These are phyloP conservation scores for Clavispora santaluciae DNA, from an alignment of 805 yeast genomes.

Conservation along the genomic window DNA sequence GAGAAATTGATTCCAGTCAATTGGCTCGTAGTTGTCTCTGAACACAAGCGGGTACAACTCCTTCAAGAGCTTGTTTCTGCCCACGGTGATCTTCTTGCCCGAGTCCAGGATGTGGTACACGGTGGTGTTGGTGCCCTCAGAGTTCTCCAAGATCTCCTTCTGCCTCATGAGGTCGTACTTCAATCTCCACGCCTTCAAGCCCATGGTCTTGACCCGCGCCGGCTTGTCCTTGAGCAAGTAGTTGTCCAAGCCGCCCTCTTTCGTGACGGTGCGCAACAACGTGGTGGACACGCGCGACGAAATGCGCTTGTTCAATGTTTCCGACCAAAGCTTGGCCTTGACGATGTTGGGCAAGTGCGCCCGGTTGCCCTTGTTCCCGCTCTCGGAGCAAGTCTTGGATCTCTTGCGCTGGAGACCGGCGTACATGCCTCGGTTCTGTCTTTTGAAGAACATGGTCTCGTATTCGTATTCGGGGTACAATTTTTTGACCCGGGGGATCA, in stretches of 20 bases:
- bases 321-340: constrained; percentile 77
- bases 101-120: constrained; percentile 46
- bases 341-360: constrained; percentile 80
- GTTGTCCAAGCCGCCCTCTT: constrained; percentile 92
- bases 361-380: constrained; percentile 67
- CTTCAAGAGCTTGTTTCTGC: constrained; percentile 59
- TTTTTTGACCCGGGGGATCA: constrained; percentile 10
- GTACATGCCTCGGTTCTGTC: constrained; percentile 81
- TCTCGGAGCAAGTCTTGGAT: constrained; percentile 76
- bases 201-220: constrained; percentile 88
- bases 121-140: constrained; percentile 24
- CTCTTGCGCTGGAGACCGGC: constrained; percentile 82
- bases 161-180: constrained; percentile 65
- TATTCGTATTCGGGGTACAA: constrained; percentile 42
- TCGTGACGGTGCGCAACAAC: constrained; percentile 80
- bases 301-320: constrained; percentile 55
- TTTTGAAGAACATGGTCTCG: constrained; percentile 71
- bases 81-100: constrained; percentile 49
- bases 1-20: constrained; percentile 47
- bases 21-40: constrained; percentile 37
- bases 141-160: constrained; percentile 37
- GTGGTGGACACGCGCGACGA: constrained; percentile 65
- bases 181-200: constrained; percentile 87
- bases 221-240: constrained; percentile 82
- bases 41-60: constrained; percentile 49